Evolutionary conservation across 2,329 filamentous ascomycete genomes (phyloP).

Genomic region (Alternaria novae-zelandiae): DNA sequence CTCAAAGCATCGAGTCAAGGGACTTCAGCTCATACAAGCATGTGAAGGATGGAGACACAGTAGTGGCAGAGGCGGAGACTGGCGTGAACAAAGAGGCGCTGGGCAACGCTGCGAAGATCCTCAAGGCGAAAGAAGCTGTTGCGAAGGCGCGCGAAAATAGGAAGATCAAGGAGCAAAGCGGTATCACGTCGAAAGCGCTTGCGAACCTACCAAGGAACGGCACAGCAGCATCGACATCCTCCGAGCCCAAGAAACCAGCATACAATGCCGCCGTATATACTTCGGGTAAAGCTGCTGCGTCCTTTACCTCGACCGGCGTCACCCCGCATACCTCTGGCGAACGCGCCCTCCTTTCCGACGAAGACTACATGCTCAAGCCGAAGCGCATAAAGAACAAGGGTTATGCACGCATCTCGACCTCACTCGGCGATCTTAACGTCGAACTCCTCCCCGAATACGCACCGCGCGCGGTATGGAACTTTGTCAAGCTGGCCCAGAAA

Average conservation of each 20-base stretch:
- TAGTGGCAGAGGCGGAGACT: slow-evolving; percentile 71
- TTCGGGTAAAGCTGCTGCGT: slow-evolving; percentile 87
- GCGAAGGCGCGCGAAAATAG: slow-evolving; percentile 83
- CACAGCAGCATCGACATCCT: slow-evolving; percentile 33
- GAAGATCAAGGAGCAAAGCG: slow-evolving; percentile 48
- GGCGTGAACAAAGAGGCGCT: slow-evolving; percentile 81
- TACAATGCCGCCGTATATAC: slow-evolving; percentile 92
- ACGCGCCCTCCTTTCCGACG: slow-evolving; percentile 84
- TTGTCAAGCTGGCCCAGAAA: slow-evolving; percentile 82
- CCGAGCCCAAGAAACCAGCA: slow-evolving; percentile 43
- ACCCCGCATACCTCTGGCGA: slow-evolving; percentile 91
- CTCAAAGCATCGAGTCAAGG: slow-evolving; percentile 82
- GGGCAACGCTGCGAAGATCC: slow-evolving; percentile 80
- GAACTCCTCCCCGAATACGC: slow-evolving; percentile 91
- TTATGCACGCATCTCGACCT: slow-evolving; percentile 89
- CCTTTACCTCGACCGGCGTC: slow-evolving; percentile 92
- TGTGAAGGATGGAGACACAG: slow-evolving; percentile 80
- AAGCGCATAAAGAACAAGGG: slow-evolving; percentile 88
- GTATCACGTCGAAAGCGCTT: slow-evolving; percentile 24
- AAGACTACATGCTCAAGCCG: slow-evolving; percentile 96
- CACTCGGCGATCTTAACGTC: slow-evolving; percentile 81
- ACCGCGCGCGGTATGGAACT: slow-evolving; percentile 96
- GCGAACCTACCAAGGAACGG: slow-evolving; percentile 30
- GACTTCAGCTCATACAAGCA: slow-evolving; percentile 90
- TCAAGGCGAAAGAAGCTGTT: slow-evolving; percentile 92